These are phyloP conservation scores for Scytalidium sp. DNA, from an alignment of 2,329 filamentous ascomycete genomes.

Conservation along the genomic window DNA sequence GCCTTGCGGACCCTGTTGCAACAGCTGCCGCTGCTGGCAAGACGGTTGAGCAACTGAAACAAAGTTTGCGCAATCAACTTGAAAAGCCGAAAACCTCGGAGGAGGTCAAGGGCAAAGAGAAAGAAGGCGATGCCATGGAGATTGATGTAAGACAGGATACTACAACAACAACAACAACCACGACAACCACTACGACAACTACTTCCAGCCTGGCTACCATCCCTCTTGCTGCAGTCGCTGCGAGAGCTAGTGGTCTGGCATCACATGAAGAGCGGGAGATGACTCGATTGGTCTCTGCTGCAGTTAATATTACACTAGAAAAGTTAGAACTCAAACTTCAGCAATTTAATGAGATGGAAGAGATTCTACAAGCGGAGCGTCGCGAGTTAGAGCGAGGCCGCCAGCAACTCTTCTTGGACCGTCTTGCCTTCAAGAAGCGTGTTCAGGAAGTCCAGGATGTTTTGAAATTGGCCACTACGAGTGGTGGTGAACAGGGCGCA, in stretches of 20 bases:
- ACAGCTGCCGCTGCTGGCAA: constrained; percentile 88
- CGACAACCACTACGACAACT: constrained; percentile 45
- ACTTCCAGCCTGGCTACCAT: constrained; percentile 64
- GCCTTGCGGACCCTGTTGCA: constrained; percentile 83
- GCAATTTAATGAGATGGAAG: constrained; percentile 96
- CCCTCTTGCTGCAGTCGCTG: constrained; percentile 81
- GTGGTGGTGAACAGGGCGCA: constrained; percentile 34
- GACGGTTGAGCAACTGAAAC: constrained; percentile 82
- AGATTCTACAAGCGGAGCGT: constrained; percentile 85
- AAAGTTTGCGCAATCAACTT: constrained; percentile 73
- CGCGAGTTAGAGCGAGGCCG: constrained; percentile 88
- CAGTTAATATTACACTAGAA: constrained; percentile 89
- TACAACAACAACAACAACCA: constrained; percentile 42
- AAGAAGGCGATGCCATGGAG: constrained; percentile 59
- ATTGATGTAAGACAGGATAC: constrained; percentile 53
- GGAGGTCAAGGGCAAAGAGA: constrained; percentile 54
- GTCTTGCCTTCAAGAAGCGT: constrained; percentile 83
- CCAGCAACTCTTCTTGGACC: constrained; percentile 90
- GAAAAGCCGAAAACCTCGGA: constrained; percentile 56
- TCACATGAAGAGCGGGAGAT: constrained; percentile 97
- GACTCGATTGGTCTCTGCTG: constrained; percentile 86
- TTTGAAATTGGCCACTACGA: constrained; percentile 47
- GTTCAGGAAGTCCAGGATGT: constrained; percentile 79
- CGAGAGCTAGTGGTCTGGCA: constrained; percentile 80
- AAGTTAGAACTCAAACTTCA: constrained; percentile 95